Evolutionary conservation across 345 rosid genomes (phyloP), one percentile per base, ranked within the genome.

Genomic region (Heritiera fomes): DNA sequence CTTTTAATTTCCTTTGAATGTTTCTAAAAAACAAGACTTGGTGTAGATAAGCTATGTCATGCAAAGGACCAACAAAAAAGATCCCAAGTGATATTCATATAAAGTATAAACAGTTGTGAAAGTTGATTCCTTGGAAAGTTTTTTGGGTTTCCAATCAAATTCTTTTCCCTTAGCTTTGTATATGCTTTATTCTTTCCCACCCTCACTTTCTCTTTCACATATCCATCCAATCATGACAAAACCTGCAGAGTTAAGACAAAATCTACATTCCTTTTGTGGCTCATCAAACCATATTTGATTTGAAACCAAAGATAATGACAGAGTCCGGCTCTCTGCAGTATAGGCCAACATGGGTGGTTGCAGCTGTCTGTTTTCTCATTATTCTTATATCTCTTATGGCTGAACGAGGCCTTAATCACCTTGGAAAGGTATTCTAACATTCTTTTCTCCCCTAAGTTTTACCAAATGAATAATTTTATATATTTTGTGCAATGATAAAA

Each of bases 281-380:
- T 40, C 71, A 41, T 69, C 73, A 46, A 46, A 50, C 45, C 60
- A 32, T 11, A 71, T 52, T 53, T 72, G 47, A 32, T 18, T 72
- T 23, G 28, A 62, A 53, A 53, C 28, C 17, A 47, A 34, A 18
- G 30, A 72, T 17, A 53, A 73, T 45, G 91, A 85, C 80, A 69
- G 86, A 81, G 79, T 55, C 81, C 8, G 50, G 64, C 18, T 90
- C 93, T 55, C 82, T 92, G 86, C 90, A 89, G 85, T 89, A 78
- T 77, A 93, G 94, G 40, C 94, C 96, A 34, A 90, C 99, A 59
- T 93, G 97, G 99, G 91, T 91, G 67, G 91, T 93, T 11, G 97
- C 97, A 8, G 88, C 81, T 64, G 93, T 95, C 82, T 89, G 97
- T 80, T 91, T 86, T 78, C 67, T 93, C 86, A 91, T 92, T 78